Evolutionary conservation across 2,329 filamentous ascomycete genomes (phyloP).

Genomic region (Fusarium secorum): DNA sequence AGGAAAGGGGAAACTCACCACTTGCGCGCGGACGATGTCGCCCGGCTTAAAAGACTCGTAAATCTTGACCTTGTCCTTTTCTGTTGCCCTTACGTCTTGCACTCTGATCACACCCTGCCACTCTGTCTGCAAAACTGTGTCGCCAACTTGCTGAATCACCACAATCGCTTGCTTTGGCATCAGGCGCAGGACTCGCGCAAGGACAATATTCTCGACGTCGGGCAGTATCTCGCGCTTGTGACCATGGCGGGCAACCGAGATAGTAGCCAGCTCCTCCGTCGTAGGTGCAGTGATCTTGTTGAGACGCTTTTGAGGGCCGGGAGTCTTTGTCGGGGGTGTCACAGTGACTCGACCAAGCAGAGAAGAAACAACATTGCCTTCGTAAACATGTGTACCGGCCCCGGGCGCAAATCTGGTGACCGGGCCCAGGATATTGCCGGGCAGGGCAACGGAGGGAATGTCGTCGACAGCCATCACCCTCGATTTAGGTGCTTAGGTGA

Average conservation of each 20-base stretch:
- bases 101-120: conserved; percentile 86
- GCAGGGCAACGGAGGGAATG: conserved; percentile 70
- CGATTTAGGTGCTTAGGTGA: conserved; percentile 21
- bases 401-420: conserved; percentile 74
- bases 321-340: conserved; percentile 54
- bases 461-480: conserved; percentile 45
- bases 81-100: conserved; percentile 92
- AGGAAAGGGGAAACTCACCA: conserved; percentile 61
- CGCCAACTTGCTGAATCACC: conserved; percentile 83
- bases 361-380: conserved; percentile 79
- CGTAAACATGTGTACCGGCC: conserved; percentile 83
- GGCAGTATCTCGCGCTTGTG: conserved; percentile 77
- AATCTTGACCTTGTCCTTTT: conserved; percentile 94
- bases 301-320: conserved; percentile 65
- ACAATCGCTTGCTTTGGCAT: conserved; percentile 85
- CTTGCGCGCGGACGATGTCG: conserved; percentile 86
- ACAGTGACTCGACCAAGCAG: conserved; percentile 76
- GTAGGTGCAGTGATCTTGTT: conserved; percentile 62
- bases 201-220: conserved; percentile 79
- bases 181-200: conserved; percentile 86
- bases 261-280: conserved; percentile 56
- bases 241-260: conserved; percentile 62
- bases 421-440: conserved; percentile 81
- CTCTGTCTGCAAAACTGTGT: conserved; percentile 75
- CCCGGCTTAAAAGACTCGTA: conserved; percentile 91